These are phyloP conservation scores for Phytophthora ramorum DNA, from an alignment of 352 stramenopile genomes.

Conservation along the genomic window DNA sequence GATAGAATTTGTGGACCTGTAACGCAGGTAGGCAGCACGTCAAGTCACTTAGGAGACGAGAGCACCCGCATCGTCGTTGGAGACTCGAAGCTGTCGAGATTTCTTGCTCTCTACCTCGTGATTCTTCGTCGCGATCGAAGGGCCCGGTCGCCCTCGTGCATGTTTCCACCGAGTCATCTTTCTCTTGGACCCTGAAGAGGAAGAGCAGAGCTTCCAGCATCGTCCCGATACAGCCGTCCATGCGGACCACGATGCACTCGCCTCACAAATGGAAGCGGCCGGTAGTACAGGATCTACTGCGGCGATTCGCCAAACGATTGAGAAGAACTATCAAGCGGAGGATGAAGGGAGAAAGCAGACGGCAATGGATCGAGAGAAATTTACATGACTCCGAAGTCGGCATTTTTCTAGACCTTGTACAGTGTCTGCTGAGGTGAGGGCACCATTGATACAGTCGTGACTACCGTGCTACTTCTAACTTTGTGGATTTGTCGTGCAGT, in stretches of 20 bases:
- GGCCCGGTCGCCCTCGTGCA: conserved; percentile 29
- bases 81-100: conserved; percentile 8
- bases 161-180: conserved; percentile 14
- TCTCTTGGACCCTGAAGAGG: conserved; percentile 23
- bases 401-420: conserved; percentile 58
- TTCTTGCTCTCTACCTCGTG: conserved; percentile 14
- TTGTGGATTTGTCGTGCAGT: conserved; percentile 17
- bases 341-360: conserved; percentile 68
- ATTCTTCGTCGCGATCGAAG: conserved; percentile 32
- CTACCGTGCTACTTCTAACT: not conserved
- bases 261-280: conserved; percentile 26
- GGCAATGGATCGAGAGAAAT: conserved; percentile 79
- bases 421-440: conserved; percentile 56
- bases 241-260: conserved; percentile 1
- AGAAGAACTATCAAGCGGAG: conserved; percentile 59
- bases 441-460: not conserved
- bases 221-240: conserved; percentile 15
- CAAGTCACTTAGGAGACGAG: conserved; percentile 1
- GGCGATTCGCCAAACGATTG: conserved; percentile 26
- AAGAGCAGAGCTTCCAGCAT: conserved; percentile 24
- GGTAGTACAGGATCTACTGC: conserved; percentile 22
- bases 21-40: conserved; percentile 10
- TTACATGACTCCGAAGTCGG: conserved; percentile 71
- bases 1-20: conserved; percentile 25
- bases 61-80: conserved; percentile 3